Conservation (phyloP, 2,329 filamentous ascomycete genomes). For the Trichoderma atroviride region DNA sequence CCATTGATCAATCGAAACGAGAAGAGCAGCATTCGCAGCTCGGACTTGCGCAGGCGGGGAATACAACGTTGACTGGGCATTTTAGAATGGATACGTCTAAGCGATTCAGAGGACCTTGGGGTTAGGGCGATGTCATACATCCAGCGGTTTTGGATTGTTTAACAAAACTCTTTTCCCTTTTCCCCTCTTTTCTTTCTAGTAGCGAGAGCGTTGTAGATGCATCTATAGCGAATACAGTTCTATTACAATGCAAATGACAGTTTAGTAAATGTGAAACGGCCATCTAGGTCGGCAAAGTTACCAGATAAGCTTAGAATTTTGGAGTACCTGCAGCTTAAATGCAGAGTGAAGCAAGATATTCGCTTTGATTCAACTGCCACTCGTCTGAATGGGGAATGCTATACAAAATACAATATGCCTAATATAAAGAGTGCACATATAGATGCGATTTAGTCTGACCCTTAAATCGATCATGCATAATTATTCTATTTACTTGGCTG, state of each 20-base stretch:
- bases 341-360: neutral
- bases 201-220: neutral
- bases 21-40: slow-evolving; percentile 27
- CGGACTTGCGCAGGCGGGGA: slow-evolving; percentile 26
- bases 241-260: neutral
- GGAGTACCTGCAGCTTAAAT: neutral
- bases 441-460: neutral
- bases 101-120: slow-evolving; percentile 27
- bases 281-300: neutral
- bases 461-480: neutral
- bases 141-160: neutral
- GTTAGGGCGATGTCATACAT: neutral
- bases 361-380: too few species aligned
- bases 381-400: too few species aligned
- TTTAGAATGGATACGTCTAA: slow-evolving; percentile 28
- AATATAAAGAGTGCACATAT: neutral
- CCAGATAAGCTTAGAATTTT: neutral
- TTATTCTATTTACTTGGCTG: neutral
- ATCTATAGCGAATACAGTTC: neutral
- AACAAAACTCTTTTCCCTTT: neutral
- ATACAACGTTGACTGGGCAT: slow-evolving; percentile 29
- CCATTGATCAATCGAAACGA: slow-evolving; percentile 26
- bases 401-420: too few species aligned
- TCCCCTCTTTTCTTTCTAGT: neutral
- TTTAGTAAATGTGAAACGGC: neutral